Base-by-base conservation (phyloP, 2,329 filamentous ascomycete species). In the Colletotrichum camelliae region DNA sequence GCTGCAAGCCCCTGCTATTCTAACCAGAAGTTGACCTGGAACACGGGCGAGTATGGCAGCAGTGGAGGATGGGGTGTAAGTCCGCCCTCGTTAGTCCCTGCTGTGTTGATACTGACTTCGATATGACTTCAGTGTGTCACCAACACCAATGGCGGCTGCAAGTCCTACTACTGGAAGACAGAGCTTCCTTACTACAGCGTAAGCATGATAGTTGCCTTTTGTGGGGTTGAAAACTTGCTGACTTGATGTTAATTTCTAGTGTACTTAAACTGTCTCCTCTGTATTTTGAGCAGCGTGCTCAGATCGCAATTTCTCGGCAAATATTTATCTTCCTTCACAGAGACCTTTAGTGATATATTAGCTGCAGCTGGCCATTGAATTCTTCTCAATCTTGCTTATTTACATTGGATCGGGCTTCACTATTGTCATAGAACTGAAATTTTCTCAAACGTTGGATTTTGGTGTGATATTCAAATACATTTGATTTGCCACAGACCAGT, bases 181-280 rank as follows among this genome's bases (percentile, higher is more conserved):
- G 24, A 43, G 21, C 67, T 61, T 52, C 67, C 67, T 21, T 70
- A 70, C 35, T 70, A 60, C 33, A 62, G 35, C 67, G 55, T 70
- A 61, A 61, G 67, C 18, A 48, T 1, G 10, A 13, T 31, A 18
- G 3, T 21, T n/a, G 7, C 21, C 24, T n/a, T 2, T 2, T 7
- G 12, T 8, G 29, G 3, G 7, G 5, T 24, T 33, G 1, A 7
- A 18, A 2, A 12, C 5, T 43, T 33, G 16, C 67, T 70, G 60
- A 70, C 15, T 29, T 48, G 18, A 16, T 3, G 13, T 18, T 31
- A 33, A 16, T 43, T 43, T 5, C n/a, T 48, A 70, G 67, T 70
- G 67, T 13, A 39, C 61, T 31, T 69, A n/a, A 69, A 16, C 35
- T 61, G 13, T 16, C 13, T 58, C 21, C 24, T 58, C 24, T 48